Evolutionary conservation across 352 stramenopile species (phyloP).

Genomic region (Phytophthora pistaciae): DNA sequence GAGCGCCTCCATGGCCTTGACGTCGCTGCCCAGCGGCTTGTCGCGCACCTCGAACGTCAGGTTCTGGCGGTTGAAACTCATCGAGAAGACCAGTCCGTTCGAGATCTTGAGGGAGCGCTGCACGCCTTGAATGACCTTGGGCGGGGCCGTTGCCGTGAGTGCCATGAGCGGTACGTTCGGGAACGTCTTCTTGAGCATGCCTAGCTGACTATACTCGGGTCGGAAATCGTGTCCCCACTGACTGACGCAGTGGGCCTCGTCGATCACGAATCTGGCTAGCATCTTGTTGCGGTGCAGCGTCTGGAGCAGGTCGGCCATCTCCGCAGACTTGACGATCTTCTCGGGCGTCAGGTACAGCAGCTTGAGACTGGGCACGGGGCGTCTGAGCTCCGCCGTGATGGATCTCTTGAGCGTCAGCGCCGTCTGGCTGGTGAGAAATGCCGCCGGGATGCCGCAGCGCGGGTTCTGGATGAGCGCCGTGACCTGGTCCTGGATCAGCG

Average conservation of each 20-base stretch:
- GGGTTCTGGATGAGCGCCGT: conserved; percentile 79
- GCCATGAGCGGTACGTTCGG: conserved; percentile 94
- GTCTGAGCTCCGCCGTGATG: conserved; percentile 87
- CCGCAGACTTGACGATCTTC: conserved; percentile 86
- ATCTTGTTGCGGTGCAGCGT: conserved; percentile 53
- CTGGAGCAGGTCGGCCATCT: conserved; percentile 79
- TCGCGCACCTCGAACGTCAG: conserved; percentile 92
- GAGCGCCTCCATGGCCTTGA: conserved; percentile 64
- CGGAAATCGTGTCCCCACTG: conserved; percentile 93
- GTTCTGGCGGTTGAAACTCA: conserved; percentile 94
- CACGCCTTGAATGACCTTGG: conserved; percentile 86
- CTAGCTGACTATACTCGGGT: conserved; percentile 94
- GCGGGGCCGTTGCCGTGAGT: conserved; percentile 91
- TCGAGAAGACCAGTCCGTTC: conserved; percentile 89
- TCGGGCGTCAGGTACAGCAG: conserved; percentile 97
- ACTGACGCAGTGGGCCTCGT: conserved; percentile 92
- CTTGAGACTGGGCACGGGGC: conserved; percentile 73
- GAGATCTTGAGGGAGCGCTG: conserved; percentile 81
- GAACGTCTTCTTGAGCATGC: conserved; percentile 91
- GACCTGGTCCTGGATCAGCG: conserved; percentile 96
- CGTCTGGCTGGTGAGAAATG: conserved; percentile 83
- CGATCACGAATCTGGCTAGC: conserved; percentile 95
- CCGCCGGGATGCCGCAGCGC: conserved; percentile 67
- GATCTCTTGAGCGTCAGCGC: conserved; percentile 64
- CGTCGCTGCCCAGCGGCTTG: conserved; percentile 57